Conservation (phyloP, 2,329 filamentous ascomycete genomes). For the Herpotrichia juniperi region DNA sequence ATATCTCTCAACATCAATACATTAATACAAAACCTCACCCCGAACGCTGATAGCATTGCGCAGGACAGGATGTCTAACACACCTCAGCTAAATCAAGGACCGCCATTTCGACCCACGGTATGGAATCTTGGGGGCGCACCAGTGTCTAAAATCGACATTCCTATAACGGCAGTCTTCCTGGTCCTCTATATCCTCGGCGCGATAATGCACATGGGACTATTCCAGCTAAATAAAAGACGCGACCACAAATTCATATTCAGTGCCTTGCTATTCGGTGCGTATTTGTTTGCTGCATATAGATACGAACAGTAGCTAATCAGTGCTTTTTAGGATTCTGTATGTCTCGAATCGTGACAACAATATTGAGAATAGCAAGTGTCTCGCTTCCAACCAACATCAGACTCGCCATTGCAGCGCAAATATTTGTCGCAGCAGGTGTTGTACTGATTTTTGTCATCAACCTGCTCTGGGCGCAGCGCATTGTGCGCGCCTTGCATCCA, state of each 20-base stretch:
- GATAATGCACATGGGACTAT: constrained; percentile 49
- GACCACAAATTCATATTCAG: constrained; percentile 52
- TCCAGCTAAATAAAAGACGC: constrained; percentile 44
- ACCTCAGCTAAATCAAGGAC: constrained; percentile 22
- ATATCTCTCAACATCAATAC: too few relatives aligned
- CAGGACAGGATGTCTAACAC: not conserved
- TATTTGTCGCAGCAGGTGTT: constrained; percentile 77
- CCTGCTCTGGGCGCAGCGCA: constrained; percentile 75
- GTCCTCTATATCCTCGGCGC: constrained; percentile 49
- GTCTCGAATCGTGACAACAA: constrained; percentile 48
- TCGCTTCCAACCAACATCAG: constrained; percentile 46
- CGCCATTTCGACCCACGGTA: constrained; percentile 36
- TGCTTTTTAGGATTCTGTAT: constrained; percentile 48
- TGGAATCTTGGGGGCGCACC: constrained; percentile 48
- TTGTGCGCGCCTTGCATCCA: constrained; percentile 76
- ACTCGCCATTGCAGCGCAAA: constrained; percentile 63
- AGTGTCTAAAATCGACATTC: constrained; percentile 45
- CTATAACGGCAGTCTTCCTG: constrained; percentile 49
- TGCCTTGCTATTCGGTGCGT: constrained; percentile 46
- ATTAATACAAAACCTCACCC: too few relatives aligned
- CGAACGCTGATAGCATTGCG: not conserved
- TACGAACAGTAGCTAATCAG: not conserved
- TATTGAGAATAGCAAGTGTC: constrained; percentile 44
- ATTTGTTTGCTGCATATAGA: not conserved
- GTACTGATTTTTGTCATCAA: constrained; percentile 80